Evolutionary conservation across 495 filamentous ascomycete genomes (phyloP).

Genomic region (Tetracladium setigerum): DNA sequence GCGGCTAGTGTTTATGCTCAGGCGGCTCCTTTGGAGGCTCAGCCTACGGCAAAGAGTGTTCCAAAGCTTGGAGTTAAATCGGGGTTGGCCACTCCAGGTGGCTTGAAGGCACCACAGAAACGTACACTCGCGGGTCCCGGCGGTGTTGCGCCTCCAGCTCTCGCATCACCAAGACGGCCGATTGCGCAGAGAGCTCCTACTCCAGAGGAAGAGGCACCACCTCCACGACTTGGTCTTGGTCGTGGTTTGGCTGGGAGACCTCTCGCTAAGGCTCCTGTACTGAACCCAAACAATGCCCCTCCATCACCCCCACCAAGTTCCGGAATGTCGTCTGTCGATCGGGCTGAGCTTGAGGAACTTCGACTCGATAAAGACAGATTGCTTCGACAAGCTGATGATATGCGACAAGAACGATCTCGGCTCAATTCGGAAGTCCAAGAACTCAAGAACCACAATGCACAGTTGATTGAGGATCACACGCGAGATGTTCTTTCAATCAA

Average conservation of each 20-base stretch:
- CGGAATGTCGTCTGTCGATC: constrained; percentile 64
- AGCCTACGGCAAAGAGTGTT: constrained; percentile 51
- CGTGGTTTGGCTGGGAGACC: constrained; percentile 81
- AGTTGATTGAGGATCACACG: constrained; percentile 95
- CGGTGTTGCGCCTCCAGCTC: constrained; percentile 24
- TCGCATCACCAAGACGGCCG: constrained; percentile 58
- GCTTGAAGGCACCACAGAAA: constrained; percentile 63
- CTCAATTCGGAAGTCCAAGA: constrained; percentile 75
- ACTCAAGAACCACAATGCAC: constrained; percentile 89
- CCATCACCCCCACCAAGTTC: constrained; percentile 35
- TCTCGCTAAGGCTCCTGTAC: constrained; percentile 51
- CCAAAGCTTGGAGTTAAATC: constrained; percentile 54
- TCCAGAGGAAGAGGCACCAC: constrained; percentile 52
- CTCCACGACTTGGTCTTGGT: constrained; percentile 62
- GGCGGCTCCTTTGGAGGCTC: constrained; percentile 42
- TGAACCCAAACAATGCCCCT: constrained; percentile 33
- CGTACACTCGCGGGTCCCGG: constrained; percentile 48
- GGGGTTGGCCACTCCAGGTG: constrained; percentile 46
- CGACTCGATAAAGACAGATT: constrained; percentile 75
- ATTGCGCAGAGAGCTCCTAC: constrained; percentile 34
- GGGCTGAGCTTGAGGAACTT: constrained; percentile 84
- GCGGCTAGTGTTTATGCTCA: constrained; percentile 30
- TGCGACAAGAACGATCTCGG: constrained; percentile 65
- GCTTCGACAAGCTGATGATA: constrained; percentile 61
- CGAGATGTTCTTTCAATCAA: constrained; percentile 92